Base-by-base conservation (phyloP, 2,329 filamentous ascomycete genomes). In the Colletotrichum ledebouriae region DNA sequence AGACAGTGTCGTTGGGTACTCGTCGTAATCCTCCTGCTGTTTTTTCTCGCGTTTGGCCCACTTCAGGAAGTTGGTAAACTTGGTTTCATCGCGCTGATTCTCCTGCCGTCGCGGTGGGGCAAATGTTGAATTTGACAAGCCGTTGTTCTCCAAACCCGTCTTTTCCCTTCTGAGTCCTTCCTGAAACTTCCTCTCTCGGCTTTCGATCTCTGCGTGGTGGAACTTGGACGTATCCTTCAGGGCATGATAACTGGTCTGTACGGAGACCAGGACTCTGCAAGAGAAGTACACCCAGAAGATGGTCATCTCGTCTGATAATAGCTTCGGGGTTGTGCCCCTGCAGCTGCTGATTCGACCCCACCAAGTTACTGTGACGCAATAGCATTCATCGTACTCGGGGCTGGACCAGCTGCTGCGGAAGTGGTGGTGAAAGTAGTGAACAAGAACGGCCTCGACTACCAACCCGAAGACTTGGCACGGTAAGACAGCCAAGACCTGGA, bases 211-310 rank as follows among this genome's bases (percentile, higher is more conserved):
- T 3, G 66, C 66, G 10, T 56, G 0, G 9, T 69, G 49, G 3
- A 69, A 67, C 0, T 13, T 12, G 2, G 1, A 2, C 6, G 33
- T 69, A 17, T 57, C 42, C 0, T 6, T 12, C 1, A 66, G 49
- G 7, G 56, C 37, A 10, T 67, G 55, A 0, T 57, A 61, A 13
- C 42, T 34, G 12, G 12, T 66, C 9, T 69, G 49, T 0, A 52
- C 2, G 17, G 52, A 0, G 52, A n/a, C 15, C 15, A n/a, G 3
- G 61, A 7, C 2, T 7, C 66, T 10, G 34, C 42, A 66, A 10
- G 34, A 13, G 15, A 52, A 69, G 33, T 69, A 66, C 0, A 46
- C 0, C 66, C 62, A 66, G 3, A 52, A 57, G 0, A 20, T 11
- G 2, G 11, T 10, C 50, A 56, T 49, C 2, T 69, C 47, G 10